A percentile compares a stretch with the other conserved stretches of the same genome.
phyloP scores from a whole-genome alignment of 2,329 filamentous ascomycete genomes.

The Nothophoma quercina region DNA sequence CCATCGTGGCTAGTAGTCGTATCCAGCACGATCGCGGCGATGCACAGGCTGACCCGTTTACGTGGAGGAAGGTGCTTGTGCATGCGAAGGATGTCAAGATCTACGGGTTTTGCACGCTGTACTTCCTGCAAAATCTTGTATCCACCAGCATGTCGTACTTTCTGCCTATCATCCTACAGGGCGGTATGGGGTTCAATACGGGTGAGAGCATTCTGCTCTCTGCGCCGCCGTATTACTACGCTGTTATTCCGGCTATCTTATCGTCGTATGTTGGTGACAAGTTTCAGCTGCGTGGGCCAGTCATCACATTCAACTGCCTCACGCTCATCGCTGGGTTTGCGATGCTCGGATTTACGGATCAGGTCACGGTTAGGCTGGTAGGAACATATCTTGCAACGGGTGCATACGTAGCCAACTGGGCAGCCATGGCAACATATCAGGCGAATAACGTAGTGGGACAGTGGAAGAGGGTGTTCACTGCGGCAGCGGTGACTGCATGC shows the following conservation, averaged over 20 bases:
- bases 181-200: constrained; percentile 55
- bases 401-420: constrained; percentile 74
- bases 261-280: constrained; percentile 70
- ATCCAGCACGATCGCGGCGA: constrained; percentile 70
- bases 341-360: constrained; percentile 68
- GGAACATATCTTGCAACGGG: constrained; percentile 72
- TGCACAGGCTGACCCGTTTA: constrained; percentile 63
- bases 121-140: constrained; percentile 72
- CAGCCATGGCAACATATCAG: constrained; percentile 66
- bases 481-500: constrained; percentile 66
- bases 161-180: constrained; percentile 65
- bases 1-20: constrained; percentile 61
- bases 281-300: constrained; percentile 65
- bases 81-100: constrained; percentile 68
- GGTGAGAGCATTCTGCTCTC: constrained; percentile 65
- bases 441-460: constrained; percentile 60
- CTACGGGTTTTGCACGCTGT: constrained; percentile 70
- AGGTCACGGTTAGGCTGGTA: constrained; percentile 68
- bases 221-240: constrained; percentile 73
- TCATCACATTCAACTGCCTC: constrained; percentile 70
- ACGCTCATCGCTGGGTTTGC: constrained; percentile 69
- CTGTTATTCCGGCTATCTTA: constrained; percentile 68
- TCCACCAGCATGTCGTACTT: constrained; percentile 72
- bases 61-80: constrained; percentile 61
- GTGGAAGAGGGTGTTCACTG: constrained; percentile 70